Evolutionary conservation across 306 rosid genomes (phyloP).

Genomic region (Dalbergia oliveri): DNA sequence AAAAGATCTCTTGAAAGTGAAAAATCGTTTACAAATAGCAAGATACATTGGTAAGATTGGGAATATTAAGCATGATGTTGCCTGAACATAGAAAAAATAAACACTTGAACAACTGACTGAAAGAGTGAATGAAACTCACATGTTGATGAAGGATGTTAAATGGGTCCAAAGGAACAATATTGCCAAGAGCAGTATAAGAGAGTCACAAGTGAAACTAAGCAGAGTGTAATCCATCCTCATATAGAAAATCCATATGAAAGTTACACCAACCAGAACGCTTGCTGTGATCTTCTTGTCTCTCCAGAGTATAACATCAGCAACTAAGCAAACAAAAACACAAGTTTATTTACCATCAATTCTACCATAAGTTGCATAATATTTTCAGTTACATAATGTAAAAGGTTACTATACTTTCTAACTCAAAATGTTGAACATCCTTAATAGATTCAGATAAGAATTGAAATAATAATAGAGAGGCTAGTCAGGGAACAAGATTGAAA

Average conservation of each 20-base stretch:
- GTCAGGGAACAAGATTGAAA: background rate
- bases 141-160: constrained; percentile 46
- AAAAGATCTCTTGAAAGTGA: background rate
- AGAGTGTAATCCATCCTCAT: constrained; percentile 64
- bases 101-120: background rate
- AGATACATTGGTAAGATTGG: background rate
- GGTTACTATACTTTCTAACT: background rate
- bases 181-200: constrained; percentile 48
- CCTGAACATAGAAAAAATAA: background rate
- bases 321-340: constrained; percentile 47
- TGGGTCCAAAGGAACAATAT: constrained; percentile 59
- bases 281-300: constrained; percentile 56
- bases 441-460: background rate
- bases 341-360: constrained; percentile 17
- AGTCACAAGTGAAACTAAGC: constrained; percentile 60
- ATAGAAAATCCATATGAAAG: constrained; percentile 58
- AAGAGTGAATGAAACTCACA: constrained; percentile 56
- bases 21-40: background rate
- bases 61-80: background rate
- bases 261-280: constrained; percentile 53
- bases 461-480: too few relatives aligned
- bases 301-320: constrained; percentile 75
- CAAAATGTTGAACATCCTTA: background rate
- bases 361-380: constrained; percentile 20
- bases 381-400: constrained; percentile 11